Conservation (phyloP, 129 eudicot species). For the Chrysanthemum seticuspe region DNA sequence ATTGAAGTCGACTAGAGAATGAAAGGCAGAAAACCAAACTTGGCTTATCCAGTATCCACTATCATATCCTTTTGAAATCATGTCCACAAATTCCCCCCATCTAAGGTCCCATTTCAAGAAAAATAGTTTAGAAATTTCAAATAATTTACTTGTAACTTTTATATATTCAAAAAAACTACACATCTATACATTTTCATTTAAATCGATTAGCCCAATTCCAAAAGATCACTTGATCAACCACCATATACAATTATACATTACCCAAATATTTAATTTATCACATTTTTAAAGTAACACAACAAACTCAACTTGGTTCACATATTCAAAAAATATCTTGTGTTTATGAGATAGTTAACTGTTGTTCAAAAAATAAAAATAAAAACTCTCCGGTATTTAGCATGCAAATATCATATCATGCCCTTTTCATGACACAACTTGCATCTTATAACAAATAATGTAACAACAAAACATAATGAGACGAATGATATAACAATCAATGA, state of each 20-base stretch:
- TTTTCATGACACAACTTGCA: background rate
- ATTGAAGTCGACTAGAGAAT: background rate
- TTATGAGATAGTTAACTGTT: background rate
- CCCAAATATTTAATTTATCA: too few relatives aligned
- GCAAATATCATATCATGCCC: background rate
- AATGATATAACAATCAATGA: background rate
- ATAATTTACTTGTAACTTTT: background rate
- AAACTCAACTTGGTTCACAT: too few relatives aligned
- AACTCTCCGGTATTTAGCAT: too few relatives aligned
- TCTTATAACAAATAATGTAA: background rate
- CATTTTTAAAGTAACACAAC: too few relatives aligned
- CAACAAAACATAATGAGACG: background rate
- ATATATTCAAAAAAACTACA: background rate
- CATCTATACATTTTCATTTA: background rate
- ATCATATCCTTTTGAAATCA: background rate
- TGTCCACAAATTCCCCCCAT: background rate
- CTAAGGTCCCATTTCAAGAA: background rate
- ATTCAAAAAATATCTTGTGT: too few relatives aligned
- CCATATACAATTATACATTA: too few relatives aligned
- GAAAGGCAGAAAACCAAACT: background rate
- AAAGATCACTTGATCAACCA: background rate
- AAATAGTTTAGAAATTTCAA: background rate
- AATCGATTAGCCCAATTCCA: background rate
- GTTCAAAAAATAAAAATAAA: too few relatives aligned
- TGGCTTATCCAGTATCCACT: slow-evolving; percentile 1